Evolutionary conservation across 1,284 basidiomycete genomes (phyloP), one percentile per base, ranked within the genome.

Genomic region (Cryptococcus sp.): DNA sequence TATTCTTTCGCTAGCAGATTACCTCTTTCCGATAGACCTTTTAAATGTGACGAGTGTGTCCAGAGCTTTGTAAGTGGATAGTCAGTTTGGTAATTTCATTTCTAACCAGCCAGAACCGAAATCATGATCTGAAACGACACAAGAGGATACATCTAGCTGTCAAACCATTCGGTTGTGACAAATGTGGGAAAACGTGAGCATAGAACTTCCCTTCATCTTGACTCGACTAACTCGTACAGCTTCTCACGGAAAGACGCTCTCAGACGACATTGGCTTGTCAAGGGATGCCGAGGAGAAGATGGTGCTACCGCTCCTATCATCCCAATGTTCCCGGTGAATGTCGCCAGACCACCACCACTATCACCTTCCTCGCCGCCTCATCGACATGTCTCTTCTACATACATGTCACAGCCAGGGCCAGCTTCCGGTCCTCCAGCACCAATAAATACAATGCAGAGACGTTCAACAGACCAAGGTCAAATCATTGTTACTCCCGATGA

Each of bases 221-320:
- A 23, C 23, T 23, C 23, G 23, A 23, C 23, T 23, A 2, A 23
- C 46, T n/a, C 37, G 15, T 36, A 13, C 49, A 73, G 71, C n/a
- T 79, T 79, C 60, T 78, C 77, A 15, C 70, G 78, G 34, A 78
- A 78, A 60, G 78, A 79, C 45, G 78, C 78, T 3, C 64, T 79
- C n/a, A 69, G 76, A 50, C 59, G 78, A 41, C 78, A 79, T 60
- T 76, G 76, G 74, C 61, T 78, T 41, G 78, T 79, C 53, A 77
- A 78, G 60, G 76, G 76, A 13, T 78, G 78, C 59, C 67, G 69
- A 52, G 75, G 76, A 5, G 71, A 73, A 52, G 72, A 76, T 23
- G 68, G 68, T 10, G 67, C 74, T 6, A 72, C 71, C 1, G 73
- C 71, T 33, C 70, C 68, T 4, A 71, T 73, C 53, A 61, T 62